These are phyloP conservation scores for Eremochloa ophiuroides DNA, from an alignment of 176 grass and related monocot genomes.

Conservation along the genomic window DNA sequence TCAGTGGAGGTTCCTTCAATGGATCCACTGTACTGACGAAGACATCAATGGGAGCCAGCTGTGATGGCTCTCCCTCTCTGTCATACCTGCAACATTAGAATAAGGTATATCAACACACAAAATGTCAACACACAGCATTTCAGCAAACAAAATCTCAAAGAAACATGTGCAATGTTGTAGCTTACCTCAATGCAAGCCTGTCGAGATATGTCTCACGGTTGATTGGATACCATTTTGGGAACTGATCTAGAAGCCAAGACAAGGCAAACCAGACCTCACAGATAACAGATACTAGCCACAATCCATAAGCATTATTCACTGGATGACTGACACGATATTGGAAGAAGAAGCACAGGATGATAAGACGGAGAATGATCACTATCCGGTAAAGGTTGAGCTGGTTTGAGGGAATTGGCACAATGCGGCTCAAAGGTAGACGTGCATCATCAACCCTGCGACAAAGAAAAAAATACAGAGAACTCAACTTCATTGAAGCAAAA, in stretches of 20 bases:
- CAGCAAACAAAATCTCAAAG: neutral
- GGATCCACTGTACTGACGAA: constrained; percentile 97
- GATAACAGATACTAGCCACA: constrained; percentile 96
- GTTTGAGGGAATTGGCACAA: constrained; percentile 85
- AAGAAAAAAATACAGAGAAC: constrained; percentile 21
- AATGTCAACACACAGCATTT: neutral
- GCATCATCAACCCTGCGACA: constrained; percentile 94
- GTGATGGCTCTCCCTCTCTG: constrained; percentile 88
- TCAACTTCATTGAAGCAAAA: constrained; percentile 26
- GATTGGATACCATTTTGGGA: constrained; percentile 97
- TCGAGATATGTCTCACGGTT: constrained; percentile 98
- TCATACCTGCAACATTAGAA: constrained; percentile 56
- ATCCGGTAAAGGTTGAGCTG: constrained; percentile 93
- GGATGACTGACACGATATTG: constrained; percentile 98
- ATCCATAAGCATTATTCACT: constrained; percentile 81
- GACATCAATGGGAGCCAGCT: constrained; percentile 74
- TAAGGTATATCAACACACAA: constrained; percentile 9
- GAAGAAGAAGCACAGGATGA: constrained; percentile 99
- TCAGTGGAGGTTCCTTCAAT: constrained; percentile 81
- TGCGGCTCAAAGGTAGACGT: constrained; percentile 82
- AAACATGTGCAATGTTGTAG: neutral
- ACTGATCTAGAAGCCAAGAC: constrained; percentile 99
- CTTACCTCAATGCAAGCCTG: constrained; percentile 90
- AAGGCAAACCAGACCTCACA: constrained; percentile 99
- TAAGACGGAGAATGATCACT: constrained; percentile 96